Evolutionary conservation across 495 filamentous ascomycete genomes (phyloP).

Genomic region (Talaromyces ruber): DNA sequence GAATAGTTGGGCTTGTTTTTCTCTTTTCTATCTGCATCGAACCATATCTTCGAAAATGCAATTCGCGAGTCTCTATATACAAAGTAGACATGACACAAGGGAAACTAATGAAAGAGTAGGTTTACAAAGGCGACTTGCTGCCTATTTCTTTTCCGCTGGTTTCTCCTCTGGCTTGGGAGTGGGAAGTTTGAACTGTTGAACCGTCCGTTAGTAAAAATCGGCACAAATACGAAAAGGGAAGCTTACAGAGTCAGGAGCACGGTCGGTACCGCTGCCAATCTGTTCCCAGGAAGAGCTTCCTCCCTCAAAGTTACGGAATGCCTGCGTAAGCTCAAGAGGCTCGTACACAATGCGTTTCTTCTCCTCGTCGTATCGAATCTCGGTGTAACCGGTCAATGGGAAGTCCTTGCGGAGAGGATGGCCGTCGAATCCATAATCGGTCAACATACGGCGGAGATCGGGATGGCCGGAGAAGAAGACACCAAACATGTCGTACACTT

Average conservation of each 20-base stretch:
- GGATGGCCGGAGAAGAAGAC: constrained; percentile 95
- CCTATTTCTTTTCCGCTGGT: constrained; percentile 91
- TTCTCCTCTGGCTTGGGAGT: constrained; percentile 90
- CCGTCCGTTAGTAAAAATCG: not conserved
- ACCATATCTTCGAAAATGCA: not conserved
- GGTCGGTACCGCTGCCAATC: constrained; percentile 71
- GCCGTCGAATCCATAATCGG: constrained; percentile 98
- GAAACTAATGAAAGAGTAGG: constrained; percentile 16
- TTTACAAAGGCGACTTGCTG: constrained; percentile 17
- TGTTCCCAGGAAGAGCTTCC: constrained; percentile 73
- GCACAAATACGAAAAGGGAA: not conserved
- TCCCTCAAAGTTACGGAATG: constrained; percentile 97
- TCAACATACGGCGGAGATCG: constrained; percentile 97
- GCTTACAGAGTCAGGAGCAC: constrained; percentile 66
- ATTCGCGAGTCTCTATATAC: constrained; percentile 3
- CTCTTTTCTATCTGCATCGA: not conserved
- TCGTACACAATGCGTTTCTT: constrained; percentile 99
- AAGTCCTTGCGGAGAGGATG: constrained; percentile 98
- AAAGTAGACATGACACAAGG: constrained; percentile 17
- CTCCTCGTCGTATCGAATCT: constrained; percentile 96
- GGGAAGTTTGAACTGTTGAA: constrained; percentile 71
- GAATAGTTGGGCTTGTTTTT: not conserved
- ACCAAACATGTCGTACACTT: constrained; percentile 96
- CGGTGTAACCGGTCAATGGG: constrained; percentile 95
- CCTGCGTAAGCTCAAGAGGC: constrained; percentile 94